Evolutionary conservation across 108 stramenopile species (phyloP), one percentile per base, ranked within the genome.

Genomic region (Cylindrotheca fusiformis): DNA sequence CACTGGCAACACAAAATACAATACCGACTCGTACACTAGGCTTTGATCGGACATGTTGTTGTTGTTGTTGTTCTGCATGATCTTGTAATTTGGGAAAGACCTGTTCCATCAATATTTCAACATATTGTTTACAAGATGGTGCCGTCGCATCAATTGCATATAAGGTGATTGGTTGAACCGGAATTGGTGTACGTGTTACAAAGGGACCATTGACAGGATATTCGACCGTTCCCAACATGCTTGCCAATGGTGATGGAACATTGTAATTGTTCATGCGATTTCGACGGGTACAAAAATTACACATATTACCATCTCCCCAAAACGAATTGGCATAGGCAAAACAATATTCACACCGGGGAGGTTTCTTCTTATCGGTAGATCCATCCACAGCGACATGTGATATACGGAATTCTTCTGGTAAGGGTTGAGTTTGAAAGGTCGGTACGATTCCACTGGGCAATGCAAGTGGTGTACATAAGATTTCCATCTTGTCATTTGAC

Each of bases 321-420:
- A 80, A 93, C 22, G 89, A 81, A 75, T 87, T 91, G 41, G 76
- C 80, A 71, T 94, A 94, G 52, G 86, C 89, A 27, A 67, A 41
- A 59, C 93, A 94, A 36, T 72, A 61, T 47, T 48, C 47, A 55
- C 93, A 94, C 20, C 89, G 76, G 1, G 86, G 86, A 26, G 86
- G 84, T 19, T 75, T 51, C n/a, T 66, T 21, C 10, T 29, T 48
- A 30, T 62, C 62, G 12, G 68, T 75, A 1, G 67, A 47, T 23
- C 45, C 50, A 45, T 80, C 64, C 18, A 83, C 74, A 10, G 84
- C 75, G 19, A 85, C 67, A 46, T 72, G 70, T 27, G 73, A 73
- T 28, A 81, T 57, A 54, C 73, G 52, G 0, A 32, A 52, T 29
- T 19, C 50, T 27, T 66, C 60, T 12, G 60, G 67, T 12, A n/a